Conservation (phyloP, 345 rosid species). For the Triadica sebifera region DNA sequence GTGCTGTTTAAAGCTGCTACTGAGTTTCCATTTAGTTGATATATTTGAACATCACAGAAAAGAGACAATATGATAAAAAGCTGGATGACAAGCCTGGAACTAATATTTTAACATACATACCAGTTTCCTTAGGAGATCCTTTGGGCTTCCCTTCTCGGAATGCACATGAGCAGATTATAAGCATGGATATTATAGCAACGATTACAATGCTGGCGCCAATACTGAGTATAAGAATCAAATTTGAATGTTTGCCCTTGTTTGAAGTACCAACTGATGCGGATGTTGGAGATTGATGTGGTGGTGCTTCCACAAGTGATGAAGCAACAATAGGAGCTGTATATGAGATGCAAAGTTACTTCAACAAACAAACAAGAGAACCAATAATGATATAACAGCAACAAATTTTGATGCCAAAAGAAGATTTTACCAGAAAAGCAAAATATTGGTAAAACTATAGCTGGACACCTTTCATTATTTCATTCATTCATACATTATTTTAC, state of each 20-base stretch:
- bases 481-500: not conserved
- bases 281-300: constrained; percentile 45
- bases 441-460: no score
- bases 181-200: constrained; percentile 48
- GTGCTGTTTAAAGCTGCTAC: not conserved
- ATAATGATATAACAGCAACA: not conserved
- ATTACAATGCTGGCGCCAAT: constrained; percentile 63
- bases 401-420: not conserved
- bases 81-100: not conserved
- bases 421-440: not conserved
- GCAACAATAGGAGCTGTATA: constrained; percentile 67
- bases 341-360: constrained; percentile 23
- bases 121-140: constrained; percentile 49
- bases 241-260: constrained; percentile 51
- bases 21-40: not conserved
- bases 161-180: constrained; percentile 61
- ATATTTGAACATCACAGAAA: not conserved
- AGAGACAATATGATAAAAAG: no score
- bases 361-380: constrained; percentile 6
- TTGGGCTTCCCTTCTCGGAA: constrained; percentile 52
- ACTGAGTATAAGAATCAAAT: constrained; percentile 58
- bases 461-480: not conserved
- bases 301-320: constrained; percentile 52
- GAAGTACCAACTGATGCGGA: constrained; percentile 40
- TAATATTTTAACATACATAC: constrained; percentile 41